Evolutionary conservation across 345 rosid species (phyloP).

Genomic region (Corchorus olitorius): DNA sequence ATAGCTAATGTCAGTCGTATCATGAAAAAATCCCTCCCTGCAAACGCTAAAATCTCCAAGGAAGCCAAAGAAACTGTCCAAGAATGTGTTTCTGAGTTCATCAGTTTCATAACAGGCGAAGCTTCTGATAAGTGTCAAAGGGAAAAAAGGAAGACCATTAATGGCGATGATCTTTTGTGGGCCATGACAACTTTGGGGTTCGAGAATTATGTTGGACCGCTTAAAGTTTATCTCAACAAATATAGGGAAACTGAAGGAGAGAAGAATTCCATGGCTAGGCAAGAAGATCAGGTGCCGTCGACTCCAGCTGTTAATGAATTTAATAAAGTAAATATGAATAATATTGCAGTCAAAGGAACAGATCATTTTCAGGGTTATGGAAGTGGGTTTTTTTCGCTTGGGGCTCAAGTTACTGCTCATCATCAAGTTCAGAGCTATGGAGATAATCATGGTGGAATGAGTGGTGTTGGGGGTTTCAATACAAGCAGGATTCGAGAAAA

Average conservation of each 20-base stretch:
- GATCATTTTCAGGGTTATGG: constrained; percentile 24
- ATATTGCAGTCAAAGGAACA: not conserved
- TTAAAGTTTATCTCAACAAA: constrained; percentile 37
- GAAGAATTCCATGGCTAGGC: constrained; percentile 26
- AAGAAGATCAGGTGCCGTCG: constrained; percentile 19
- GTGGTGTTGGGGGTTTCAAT: constrained; percentile 20
- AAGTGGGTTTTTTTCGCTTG: constrained; percentile 39
- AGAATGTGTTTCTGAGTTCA: constrained; percentile 48
- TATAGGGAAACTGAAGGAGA: constrained; percentile 42
- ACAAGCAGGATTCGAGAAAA: constrained; percentile 23
- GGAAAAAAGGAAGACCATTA: constrained; percentile 43
- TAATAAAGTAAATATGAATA: constrained; percentile 16
- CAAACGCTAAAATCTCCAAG: constrained; percentile 38
- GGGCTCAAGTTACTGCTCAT: constrained; percentile 20
- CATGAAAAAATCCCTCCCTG: constrained; percentile 41
- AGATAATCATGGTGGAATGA: not conserved
- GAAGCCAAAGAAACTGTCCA: constrained; percentile 44
- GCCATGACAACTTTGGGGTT: constrained; percentile 44
- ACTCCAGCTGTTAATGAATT: constrained; percentile 10
- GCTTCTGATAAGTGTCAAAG: constrained; percentile 43
- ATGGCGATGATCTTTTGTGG: constrained; percentile 44
- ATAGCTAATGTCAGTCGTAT: constrained; percentile 40
- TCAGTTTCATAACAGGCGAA: constrained; percentile 43
- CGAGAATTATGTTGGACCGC: constrained; percentile 37
- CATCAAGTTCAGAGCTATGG: constrained; percentile 6